phyloP scores from a whole-genome alignment of 208 protist genomes.

The Acanthamoeba sp. region DNA sequence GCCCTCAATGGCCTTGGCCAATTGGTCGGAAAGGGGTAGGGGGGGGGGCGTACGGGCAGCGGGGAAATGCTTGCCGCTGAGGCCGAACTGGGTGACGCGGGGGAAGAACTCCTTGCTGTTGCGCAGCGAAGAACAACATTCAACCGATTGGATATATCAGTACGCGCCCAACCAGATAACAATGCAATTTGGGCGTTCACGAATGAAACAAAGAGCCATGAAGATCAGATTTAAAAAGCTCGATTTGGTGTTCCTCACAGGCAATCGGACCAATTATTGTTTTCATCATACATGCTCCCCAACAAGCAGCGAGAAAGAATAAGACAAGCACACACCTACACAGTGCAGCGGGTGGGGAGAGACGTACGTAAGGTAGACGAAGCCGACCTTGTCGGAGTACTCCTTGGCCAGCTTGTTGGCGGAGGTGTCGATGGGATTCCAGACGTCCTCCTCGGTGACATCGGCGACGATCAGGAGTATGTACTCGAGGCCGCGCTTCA shows the following conservation, averaged over 20 bases:
- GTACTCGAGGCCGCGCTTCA: conserved; percentile 9
- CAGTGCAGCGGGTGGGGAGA: background rate
- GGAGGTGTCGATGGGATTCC: background rate
- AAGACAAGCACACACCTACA: no score
- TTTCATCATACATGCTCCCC: background rate
- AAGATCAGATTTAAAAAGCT: conserved; percentile 63
- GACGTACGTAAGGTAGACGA: conserved; percentile 31
- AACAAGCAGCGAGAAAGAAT: background rate
- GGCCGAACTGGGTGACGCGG: conserved; percentile 27
- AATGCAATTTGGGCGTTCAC: background rate
- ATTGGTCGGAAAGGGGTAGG: background rate
- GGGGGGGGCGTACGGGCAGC: conserved; percentile 6
- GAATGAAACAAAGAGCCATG: background rate
- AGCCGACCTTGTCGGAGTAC: conserved; percentile 45
- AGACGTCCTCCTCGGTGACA: background rate
- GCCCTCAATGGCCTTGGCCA: no score
- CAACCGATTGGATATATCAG: background rate
- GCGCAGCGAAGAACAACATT: background rate
- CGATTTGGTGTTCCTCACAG: conserved; percentile 29
- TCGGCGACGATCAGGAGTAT: conserved; percentile 42
- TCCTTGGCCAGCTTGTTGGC: conserved; percentile 38
- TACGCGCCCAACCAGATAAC: background rate
- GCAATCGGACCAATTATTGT: background rate
- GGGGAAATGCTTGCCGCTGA: conserved; percentile 62
- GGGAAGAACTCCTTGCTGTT: conserved; percentile 66